These are phyloP conservation scores for Gracilaria gracilis DNA, from an alignment of 23 red algal genomes.

Conservation along the genomic window DNA sequence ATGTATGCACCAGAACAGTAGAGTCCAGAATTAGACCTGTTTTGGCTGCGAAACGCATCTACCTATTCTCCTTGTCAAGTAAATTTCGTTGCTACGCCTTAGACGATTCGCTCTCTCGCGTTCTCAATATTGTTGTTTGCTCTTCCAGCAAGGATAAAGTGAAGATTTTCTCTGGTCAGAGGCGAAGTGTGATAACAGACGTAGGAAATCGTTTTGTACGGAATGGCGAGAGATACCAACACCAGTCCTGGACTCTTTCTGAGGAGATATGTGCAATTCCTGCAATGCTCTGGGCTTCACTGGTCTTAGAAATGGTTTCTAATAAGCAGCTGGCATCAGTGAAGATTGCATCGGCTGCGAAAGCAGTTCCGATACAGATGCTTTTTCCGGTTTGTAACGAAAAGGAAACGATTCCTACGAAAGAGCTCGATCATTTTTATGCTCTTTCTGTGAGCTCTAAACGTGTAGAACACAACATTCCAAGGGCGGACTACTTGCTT, in stretches of 20 bases:
- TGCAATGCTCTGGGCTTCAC: not conserved
- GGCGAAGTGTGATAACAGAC: not conserved
- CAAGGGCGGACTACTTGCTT: not conserved
- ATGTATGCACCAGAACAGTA: conserved; percentile 2
- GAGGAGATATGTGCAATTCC: conserved; percentile 1
- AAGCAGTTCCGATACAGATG: not conserved
- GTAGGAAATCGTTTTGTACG: not conserved
- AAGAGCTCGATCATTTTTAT: not conserved
- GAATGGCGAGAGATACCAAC: not conserved
- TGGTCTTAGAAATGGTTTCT: conserved; percentile 10
- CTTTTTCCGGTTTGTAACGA: conserved; percentile 21
- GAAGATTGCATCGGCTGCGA: conserved; percentile 11
- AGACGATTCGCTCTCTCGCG: not conserved
- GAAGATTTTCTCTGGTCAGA: not conserved
- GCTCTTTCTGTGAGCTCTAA: not conserved
- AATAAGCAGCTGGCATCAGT: conserved; percentile 25
- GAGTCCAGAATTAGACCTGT: conserved; percentile 21
- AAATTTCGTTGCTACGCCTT: conserved; percentile 5
- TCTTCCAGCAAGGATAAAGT: not conserved
- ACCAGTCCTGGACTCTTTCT: not conserved
- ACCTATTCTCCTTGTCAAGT: not conserved
- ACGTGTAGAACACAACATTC: not conserved
- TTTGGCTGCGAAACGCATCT: not conserved
- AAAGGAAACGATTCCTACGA: not conserved
- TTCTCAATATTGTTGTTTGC: not conserved